A percentile compares a stretch with the other conserved stretches of the same genome.
Evolutionary conservation across 768 basidiomycete genomes (phyloP).

Genomic region (Tricholoma furcatifolium): DNA sequence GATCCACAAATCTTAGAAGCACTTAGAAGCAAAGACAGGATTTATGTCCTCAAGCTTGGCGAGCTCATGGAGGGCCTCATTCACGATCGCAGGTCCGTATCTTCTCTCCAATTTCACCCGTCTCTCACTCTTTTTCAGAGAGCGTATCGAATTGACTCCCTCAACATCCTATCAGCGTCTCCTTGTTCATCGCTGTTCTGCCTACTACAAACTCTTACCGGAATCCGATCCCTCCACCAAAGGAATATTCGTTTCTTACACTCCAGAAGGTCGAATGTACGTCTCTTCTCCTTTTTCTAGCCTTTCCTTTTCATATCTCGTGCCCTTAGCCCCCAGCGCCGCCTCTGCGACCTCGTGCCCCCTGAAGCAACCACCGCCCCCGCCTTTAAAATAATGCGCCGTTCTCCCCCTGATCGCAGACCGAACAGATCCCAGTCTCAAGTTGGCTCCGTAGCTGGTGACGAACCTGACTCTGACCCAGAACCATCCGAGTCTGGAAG

Average conservation of each 20-base stretch:
- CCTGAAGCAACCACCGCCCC: constrained; percentile 66
- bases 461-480: constrained; percentile 77
- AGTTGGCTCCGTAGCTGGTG: constrained; percentile 68
- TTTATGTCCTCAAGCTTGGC: constrained; percentile 87
- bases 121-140: constrained; percentile 30
- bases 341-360: constrained; percentile 77
- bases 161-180: constrained; percentile 81
- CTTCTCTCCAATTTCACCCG: background rate
- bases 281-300: constrained; percentile 27
- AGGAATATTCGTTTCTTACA: constrained; percentile 53
- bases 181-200: constrained; percentile 82
- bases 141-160: constrained; percentile 65
- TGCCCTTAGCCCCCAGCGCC: constrained; percentile 57
- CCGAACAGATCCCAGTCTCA: constrained; percentile 60
- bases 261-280: constrained; percentile 74
- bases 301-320: constrained; percentile 16
- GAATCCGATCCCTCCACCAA: constrained; percentile 69
- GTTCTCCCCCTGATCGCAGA: constrained; percentile 53
- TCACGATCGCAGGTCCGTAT: constrained; percentile 65
- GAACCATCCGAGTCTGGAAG: constrained; percentile 84
- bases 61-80: constrained; percentile 83
- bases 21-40: constrained; percentile 82
- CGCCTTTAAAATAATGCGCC: constrained; percentile 88
- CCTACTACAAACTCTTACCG: constrained; percentile 73
- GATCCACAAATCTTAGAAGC: constrained; percentile 85